Conservation (phyloP, 2,329 filamentous ascomycete genomes). For the Mycosphaerelloides madeirae region DNA sequence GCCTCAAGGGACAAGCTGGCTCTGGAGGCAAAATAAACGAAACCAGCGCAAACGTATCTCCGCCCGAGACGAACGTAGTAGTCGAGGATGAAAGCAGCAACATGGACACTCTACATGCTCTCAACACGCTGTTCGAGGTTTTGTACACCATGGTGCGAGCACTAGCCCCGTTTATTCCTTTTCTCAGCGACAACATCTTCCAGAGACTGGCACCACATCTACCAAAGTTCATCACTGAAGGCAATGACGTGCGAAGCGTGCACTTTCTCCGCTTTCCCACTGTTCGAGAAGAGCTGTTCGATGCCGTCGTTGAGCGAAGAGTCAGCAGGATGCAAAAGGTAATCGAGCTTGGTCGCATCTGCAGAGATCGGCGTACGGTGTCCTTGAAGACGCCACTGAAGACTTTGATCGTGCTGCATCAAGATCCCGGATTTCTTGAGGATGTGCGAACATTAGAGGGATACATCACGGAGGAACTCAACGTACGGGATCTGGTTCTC, state of each 20-base stretch:
- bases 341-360: slow-evolving; percentile 83
- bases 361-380: slow-evolving; percentile 76
- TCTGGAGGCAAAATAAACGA: slow-evolving; percentile 19
- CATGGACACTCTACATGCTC: slow-evolving; percentile 79
- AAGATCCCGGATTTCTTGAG: slow-evolving; percentile 74
- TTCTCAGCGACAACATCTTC: slow-evolving; percentile 94
- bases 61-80: slow-evolving; percentile 10
- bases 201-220: slow-evolving; percentile 76
- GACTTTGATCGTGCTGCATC: slow-evolving; percentile 82
- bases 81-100: slow-evolving; percentile 61
- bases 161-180: slow-evolving; percentile 90
- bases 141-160: slow-evolving; percentile 83
- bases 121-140: slow-evolving; percentile 93
- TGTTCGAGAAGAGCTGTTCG: slow-evolving; percentile 81
- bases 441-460: slow-evolving; percentile 78
- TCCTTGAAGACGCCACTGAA: slow-evolving; percentile 88
- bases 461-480: slow-evolving; percentile 91
- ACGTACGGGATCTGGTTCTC: slow-evolving; percentile 78
- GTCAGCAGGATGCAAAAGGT: slow-evolving; percentile 91
- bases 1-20: slow-evolving; percentile 65
- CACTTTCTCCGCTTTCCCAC: slow-evolving; percentile 91
- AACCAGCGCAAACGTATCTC: slow-evolving; percentile 15
- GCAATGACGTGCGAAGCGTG: slow-evolving; percentile 74
- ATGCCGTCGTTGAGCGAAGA: slow-evolving; percentile 77
- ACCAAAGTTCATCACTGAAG: slow-evolving; percentile 59